These are phyloP conservation scores for Physcomitrellopsis africana DNA, from an alignment of 225 moss, liverwort and hornwort species.

Conservation along the genomic window DNA sequence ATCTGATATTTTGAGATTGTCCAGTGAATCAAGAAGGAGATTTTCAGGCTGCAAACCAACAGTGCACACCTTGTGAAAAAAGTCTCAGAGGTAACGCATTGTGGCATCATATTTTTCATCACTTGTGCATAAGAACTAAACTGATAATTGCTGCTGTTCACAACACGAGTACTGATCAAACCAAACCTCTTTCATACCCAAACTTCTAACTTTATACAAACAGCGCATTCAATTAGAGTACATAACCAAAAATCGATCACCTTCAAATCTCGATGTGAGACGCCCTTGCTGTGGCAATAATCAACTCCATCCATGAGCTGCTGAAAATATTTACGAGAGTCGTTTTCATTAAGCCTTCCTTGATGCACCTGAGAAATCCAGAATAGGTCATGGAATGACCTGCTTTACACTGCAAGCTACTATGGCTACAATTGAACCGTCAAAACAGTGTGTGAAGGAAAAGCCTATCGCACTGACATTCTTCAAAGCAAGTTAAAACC, in stretches of 20 bases:
- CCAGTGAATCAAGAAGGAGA: conserved; percentile 83
- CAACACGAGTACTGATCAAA: neutral
- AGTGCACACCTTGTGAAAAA: conserved; percentile 19
- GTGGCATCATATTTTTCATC: neutral
- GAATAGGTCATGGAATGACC: conserved; percentile 4
- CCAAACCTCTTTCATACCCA: neutral
- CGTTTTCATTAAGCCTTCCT: conserved; percentile 85
- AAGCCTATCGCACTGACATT: neutral
- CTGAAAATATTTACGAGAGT: conserved; percentile 92
- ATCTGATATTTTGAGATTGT: conserved; percentile 93
- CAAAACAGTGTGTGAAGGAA: neutral
- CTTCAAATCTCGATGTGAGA: conserved; percentile 99
- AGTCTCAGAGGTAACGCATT: neutral
- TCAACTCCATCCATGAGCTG: conserved; percentile 96
- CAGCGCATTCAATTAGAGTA: neutral
- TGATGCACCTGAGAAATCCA: conserved; percentile 76
- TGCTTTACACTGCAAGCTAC: neutral
- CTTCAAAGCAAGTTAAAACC: neutral
- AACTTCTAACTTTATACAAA: neutral
- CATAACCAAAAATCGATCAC: conserved; percentile 33
- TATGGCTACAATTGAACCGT: conserved; percentile 3
- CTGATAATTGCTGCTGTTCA: conserved; percentile 2
- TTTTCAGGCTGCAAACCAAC: conserved; percentile 87
- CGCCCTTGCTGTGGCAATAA: conserved; percentile 98
- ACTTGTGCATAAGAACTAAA: neutral